phyloP scores from a whole-genome alignment of 2,329 filamentous ascomycete species.

The Colletotrichum australisinense region DNA sequence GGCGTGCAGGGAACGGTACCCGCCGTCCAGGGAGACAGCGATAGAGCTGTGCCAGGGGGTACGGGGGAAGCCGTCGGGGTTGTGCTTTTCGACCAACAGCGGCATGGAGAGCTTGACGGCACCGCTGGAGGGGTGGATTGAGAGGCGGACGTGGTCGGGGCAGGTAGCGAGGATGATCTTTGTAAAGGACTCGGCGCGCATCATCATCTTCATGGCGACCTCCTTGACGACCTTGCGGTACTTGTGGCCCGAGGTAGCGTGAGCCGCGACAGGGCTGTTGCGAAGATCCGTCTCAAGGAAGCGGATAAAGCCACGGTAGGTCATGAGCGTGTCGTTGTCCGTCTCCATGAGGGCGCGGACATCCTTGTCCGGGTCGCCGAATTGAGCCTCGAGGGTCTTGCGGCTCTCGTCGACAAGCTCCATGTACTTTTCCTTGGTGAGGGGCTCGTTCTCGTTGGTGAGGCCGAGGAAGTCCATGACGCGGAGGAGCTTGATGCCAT shows the following conservation, averaged over 20 bases:
- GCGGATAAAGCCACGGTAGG: conserved; percentile 38
- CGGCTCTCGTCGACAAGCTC: conserved; percentile 23
- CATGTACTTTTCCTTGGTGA: conserved; percentile 33
- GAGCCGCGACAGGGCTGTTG: conserved; percentile 28
- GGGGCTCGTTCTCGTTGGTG: conserved; percentile 28
- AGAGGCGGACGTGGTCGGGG: conserved; percentile 37
- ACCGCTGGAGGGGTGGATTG: conserved; percentile 37
- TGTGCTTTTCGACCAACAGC: conserved; percentile 39
- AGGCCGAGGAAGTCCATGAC: conserved; percentile 48
- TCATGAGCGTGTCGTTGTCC: conserved; percentile 37
- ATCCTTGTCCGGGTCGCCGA: conserved; percentile 27
- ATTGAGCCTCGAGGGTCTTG: conserved; percentile 30
- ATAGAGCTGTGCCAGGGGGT: conserved; percentile 49
- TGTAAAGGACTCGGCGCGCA: conserved; percentile 35
- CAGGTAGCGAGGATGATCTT: conserved; percentile 35
- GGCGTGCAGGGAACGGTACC: conserved; percentile 37
- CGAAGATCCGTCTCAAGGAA: conserved; percentile 35
- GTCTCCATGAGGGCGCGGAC: conserved; percentile 36
- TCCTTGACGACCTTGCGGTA: conserved; percentile 37
- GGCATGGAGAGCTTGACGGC: conserved; percentile 38
- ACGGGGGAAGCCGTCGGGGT: conserved; percentile 37
- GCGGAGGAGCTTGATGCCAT: conserved; percentile 48
- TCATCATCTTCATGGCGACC: conserved; percentile 36
- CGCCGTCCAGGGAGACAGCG: conserved; percentile 46
- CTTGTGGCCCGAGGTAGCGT: conserved; percentile 32